These are phyloP conservation scores for Crassisporium funariophilum DNA, from an alignment of 768 basidiomycete species.

Conservation along the genomic window DNA sequence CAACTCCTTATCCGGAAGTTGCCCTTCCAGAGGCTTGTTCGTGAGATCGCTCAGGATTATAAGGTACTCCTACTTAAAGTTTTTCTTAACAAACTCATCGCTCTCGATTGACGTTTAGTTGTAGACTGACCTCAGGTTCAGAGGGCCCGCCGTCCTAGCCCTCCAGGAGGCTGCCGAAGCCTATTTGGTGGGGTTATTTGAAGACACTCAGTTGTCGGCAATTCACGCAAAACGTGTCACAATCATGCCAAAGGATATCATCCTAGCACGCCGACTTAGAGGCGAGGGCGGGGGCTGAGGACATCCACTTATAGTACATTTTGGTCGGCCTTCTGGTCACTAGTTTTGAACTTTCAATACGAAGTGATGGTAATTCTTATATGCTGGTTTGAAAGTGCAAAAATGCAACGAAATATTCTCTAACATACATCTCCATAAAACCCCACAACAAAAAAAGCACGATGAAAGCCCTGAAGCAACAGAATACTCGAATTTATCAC, in stretches of 20 bases:
- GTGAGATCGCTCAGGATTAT: slow-evolving; percentile 23
- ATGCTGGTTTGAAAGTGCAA: too few species aligned
- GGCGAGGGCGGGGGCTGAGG: too few species aligned
- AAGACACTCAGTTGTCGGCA: slow-evolving; percentile 75
- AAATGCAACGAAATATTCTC: too few species aligned
- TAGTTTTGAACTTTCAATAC: too few species aligned
- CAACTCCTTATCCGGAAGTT: slow-evolving; percentile 24
- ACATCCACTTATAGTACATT: too few species aligned
- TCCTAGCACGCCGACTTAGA: slow-evolving; percentile 76
- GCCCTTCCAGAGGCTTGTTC: slow-evolving; percentile 26
- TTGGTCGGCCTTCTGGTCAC: too few species aligned
- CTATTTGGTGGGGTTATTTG: slow-evolving; percentile 78
- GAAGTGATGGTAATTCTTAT: too few species aligned
- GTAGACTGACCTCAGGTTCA: slow-evolving; percentile 69
- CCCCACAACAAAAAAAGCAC: too few species aligned
- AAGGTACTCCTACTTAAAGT: slow-evolving; percentile 10
- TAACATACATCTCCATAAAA: too few species aligned
- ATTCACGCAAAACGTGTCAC: slow-evolving; percentile 89
- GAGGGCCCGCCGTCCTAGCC: slow-evolving; percentile 75
- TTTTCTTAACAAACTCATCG: background rate
- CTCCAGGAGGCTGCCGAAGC: slow-evolving; percentile 85
- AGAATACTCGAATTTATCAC: too few species aligned
- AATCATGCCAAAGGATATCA: slow-evolving; percentile 82
- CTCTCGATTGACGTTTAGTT: too few species aligned
- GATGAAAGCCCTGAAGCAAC: too few species aligned